Evolutionary conservation across 129 eudicot genomes (phyloP).

Genomic region (Pseudognaphalium luteoalbum): DNA sequence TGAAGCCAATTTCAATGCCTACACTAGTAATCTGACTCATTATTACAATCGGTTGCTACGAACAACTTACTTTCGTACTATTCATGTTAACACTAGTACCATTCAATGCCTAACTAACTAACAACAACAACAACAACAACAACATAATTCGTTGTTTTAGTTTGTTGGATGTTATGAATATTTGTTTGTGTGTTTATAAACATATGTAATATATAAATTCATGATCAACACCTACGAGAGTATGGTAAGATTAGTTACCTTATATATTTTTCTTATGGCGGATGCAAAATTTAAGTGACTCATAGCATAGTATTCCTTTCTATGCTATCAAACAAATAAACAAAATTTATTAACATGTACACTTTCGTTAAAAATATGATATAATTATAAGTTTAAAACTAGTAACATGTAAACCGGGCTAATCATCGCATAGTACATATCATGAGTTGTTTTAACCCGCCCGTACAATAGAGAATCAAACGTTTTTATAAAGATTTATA

Average conservation of each 20-base stretch:
- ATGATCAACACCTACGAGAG: not conserved
- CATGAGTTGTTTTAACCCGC: too few relatives aligned
- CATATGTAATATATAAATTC: not conserved
- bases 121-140: not conserved
- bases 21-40: constrained; percentile 4
- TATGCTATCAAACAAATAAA: too few relatives aligned
- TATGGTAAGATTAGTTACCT: not conserved
- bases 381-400: too few relatives aligned
- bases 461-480: too few relatives aligned
- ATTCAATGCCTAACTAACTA: not conserved
- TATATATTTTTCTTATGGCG: too few relatives aligned
- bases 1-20: not conserved
- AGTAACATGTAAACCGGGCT: too few relatives aligned
- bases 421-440: too few relatives aligned
- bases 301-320: too few relatives aligned
- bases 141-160: not conserved
- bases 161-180: not conserved
- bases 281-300: too few relatives aligned
- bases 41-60: constrained; percentile 2
- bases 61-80: not conserved
- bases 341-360: too few relatives aligned
- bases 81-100: not conserved
- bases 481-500: too few relatives aligned
- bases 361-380: too few relatives aligned
- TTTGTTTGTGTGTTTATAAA: not conserved